phyloP scores from a whole-genome alignment of 768 basidiomycete species.

The Cystofilobasidium bisporidii region DNA sequence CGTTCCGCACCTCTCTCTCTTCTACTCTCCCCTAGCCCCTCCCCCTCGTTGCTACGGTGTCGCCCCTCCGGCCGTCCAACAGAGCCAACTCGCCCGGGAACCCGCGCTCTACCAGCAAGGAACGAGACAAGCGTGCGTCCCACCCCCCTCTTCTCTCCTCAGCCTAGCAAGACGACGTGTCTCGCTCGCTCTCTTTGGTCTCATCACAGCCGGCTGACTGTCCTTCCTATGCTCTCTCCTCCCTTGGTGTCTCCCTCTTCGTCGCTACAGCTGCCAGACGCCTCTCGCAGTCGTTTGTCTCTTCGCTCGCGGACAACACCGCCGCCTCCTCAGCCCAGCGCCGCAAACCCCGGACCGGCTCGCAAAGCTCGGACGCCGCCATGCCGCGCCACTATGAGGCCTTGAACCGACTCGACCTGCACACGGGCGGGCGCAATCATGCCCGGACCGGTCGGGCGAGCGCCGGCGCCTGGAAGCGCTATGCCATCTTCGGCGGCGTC shows the following conservation, averaged over 20 bases:
- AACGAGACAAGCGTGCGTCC: background rate
- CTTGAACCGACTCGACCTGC: background rate
- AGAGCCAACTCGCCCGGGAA: background rate
- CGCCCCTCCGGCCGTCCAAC: slow-evolving; percentile 3
- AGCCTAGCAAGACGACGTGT: background rate
- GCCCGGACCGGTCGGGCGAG: slow-evolving; percentile 24
- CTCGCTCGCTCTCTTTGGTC: slow-evolving; percentile 3
- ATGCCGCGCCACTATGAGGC: background rate
- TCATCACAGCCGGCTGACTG: no score
- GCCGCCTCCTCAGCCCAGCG: background rate
- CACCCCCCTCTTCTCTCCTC: background rate
- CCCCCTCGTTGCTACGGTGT: background rate
- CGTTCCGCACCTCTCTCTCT: background rate
- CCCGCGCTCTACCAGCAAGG: background rate
- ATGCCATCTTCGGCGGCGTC: slow-evolving; percentile 32
- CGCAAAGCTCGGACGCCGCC: background rate
- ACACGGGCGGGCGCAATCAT: slow-evolving; percentile 13
- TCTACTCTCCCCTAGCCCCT: background rate
- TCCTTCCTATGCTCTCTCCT: background rate
- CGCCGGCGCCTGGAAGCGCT: slow-evolving; percentile 35
- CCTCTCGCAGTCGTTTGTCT: background rate
- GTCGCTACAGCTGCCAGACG: background rate
- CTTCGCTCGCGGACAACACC: background rate
- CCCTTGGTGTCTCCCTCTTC: background rate
- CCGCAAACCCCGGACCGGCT: background rate